These are phyloP conservation scores for Zizania latifolia DNA, from an alignment of 176 grass and related monocot genomes.

Conservation along the genomic window DNA sequence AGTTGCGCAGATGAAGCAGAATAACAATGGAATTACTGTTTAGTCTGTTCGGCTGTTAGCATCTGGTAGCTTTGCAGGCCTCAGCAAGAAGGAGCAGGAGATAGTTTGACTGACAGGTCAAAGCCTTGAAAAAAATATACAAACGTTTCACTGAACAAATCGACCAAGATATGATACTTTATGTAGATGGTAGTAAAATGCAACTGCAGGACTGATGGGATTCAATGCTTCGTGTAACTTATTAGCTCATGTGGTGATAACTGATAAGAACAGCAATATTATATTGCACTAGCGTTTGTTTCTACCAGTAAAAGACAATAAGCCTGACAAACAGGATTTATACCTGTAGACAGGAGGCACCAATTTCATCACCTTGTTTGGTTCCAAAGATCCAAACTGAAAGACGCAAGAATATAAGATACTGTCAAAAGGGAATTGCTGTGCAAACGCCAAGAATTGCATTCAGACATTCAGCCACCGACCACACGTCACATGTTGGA, in stretches of 20 bases:
- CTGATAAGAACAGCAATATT: background rate
- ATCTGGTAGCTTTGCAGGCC: background rate
- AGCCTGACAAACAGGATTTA: conserved; percentile 23
- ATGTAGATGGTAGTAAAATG: conserved; percentile 9
- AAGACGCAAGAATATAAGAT: conserved; percentile 11
- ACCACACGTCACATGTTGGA: conserved; percentile 10
- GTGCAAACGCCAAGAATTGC: conserved; percentile 20
- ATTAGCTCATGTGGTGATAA: conserved; percentile 16
- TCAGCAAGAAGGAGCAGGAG: background rate
- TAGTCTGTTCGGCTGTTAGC: background rate
- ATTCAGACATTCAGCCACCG: background rate
- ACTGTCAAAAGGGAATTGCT: background rate
- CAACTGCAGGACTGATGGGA: conserved; percentile 9
- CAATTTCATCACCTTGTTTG: conserved; percentile 22
- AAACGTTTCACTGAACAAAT: conserved; percentile 22
- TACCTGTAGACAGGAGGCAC: conserved; percentile 17
- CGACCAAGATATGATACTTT: conserved; percentile 22
- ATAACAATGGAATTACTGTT: conserved; percentile 12
- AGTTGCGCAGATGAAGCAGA: conserved; percentile 13
- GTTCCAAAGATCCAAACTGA: conserved; percentile 19
- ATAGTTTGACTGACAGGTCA: conserved; percentile 39
- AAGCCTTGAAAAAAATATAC: conserved; percentile 6
- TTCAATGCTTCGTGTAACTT: conserved; percentile 22
- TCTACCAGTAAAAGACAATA: background rate
- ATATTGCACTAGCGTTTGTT: background rate